These are phyloP conservation scores for Parathielavia hyrcaniae DNA, from an alignment of 495 filamentous ascomycete genomes.

Conservation along the genomic window DNA sequence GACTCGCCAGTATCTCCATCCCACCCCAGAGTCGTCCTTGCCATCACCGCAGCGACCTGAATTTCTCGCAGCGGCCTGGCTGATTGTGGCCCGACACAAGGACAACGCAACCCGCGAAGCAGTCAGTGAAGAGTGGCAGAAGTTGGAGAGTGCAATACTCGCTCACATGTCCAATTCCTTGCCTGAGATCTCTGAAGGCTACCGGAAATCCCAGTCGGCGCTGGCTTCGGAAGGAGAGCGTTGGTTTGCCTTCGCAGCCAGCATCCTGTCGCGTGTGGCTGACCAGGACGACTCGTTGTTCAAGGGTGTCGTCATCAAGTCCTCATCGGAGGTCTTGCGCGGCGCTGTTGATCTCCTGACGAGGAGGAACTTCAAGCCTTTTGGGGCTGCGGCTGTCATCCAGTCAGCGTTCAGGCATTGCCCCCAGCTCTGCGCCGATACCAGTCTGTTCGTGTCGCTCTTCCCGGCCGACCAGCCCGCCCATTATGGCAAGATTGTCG, in stretches of 20 bases:
- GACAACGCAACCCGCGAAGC: constrained; percentile 17
- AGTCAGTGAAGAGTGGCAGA: constrained; percentile 43
- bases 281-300: constrained; percentile 9
- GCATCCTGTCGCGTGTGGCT: constrained; percentile 25
- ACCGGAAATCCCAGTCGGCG: constrained; percentile 59
- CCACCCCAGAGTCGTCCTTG: constrained; percentile 33
- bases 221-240: constrained; percentile 55
- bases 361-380: constrained; percentile 72
- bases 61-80: constrained; percentile 32
- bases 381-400: constrained; percentile 64
- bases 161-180: constrained; percentile 61
- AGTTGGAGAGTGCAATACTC: constrained; percentile 49
- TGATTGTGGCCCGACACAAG: constrained; percentile 23
- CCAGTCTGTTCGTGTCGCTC: constrained; percentile 13
- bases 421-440: constrained; percentile 22
- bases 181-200: constrained; percentile 72
- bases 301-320: constrained; percentile 2
- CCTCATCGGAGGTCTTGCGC: constrained; percentile 29
- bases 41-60: constrained; percentile 29
- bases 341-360: constrained; percentile 32
- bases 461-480: constrained; percentile 20
- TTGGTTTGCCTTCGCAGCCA: constrained; percentile 55
- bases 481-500: constrained; percentile 24
- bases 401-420: constrained; percentile 37
- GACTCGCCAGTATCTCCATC: constrained; percentile 36